Base-by-base conservation (phyloP, 805 yeast species). In the Torulaspora microellipsoides region DNA sequence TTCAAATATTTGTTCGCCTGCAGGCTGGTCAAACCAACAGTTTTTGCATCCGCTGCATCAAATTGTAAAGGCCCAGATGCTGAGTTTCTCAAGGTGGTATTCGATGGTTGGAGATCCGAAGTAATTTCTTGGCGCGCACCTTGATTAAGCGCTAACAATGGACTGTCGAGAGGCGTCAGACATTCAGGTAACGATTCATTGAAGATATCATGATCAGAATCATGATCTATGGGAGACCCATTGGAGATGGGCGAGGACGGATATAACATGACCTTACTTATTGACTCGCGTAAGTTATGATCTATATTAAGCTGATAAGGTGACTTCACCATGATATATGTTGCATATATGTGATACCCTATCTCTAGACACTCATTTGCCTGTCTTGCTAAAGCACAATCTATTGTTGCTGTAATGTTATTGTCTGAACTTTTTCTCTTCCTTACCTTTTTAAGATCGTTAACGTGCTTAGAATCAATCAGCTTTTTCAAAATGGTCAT, bases 261-360 rank as follows among this genome's bases (percentile, higher is more conserved):
- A 45, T 67, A 65, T 6, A 69, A 43, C 57, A 76, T 67, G 0
- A 72, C 59, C 4, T 49, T 47, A 0, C 73, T 63, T 17, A 80
- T 73, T 31, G 68, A 58, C 30, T 67, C 71, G 47, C 80, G 67
- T 31, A 80, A 55, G 8, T 49, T 54, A 54, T 76, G 80, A 48
- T 82, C 83, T 38, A 88, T 78, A 53, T 88, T 88, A 28, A 88
- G 65, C 44, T 81, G 82, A 51, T 72, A 78, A 0, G 90, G 83
- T 0, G 95, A 77, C 13, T 83, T 84, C 14, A 71, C 62, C 12
- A 83, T 73, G 38, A 88, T 69, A 59, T 77, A 86, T 0, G 84
- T 73, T 6, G 83, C 73, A 59, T 77, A 86, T 27, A 87, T 77
- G 38, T 73, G 74, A 60, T 80, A 84, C 0, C 83, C 82, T 45